phyloP scores from a whole-genome alignment of 2,329 filamentous ascomycete genomes.

The Periconia sp. region DNA sequence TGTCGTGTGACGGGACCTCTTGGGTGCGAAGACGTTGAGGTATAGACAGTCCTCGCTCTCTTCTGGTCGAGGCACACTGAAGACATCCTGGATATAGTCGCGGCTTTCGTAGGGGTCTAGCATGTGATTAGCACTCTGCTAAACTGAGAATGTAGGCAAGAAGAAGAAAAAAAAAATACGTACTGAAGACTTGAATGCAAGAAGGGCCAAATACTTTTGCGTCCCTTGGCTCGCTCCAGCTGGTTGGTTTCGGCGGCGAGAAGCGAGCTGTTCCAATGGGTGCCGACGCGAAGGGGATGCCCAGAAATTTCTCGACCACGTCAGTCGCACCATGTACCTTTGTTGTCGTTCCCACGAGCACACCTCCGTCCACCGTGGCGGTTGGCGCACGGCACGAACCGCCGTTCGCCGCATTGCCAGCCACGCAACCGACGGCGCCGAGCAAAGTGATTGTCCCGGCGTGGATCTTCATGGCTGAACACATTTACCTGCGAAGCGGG shows the following conservation, averaged over 20 bases:
- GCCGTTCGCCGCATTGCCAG: neutral
- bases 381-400: conserved; percentile 1
- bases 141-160: no score
- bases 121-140: neutral
- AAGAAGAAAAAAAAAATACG: neutral
- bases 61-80: conserved; percentile 15
- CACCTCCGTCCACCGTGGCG: conserved; percentile 6
- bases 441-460: conserved; percentile 3
- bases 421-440: conserved; percentile 2
- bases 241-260: conserved; percentile 9
- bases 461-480: conserved; percentile 9
- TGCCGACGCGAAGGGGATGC: conserved; percentile 11
- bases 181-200: conserved; percentile 12
- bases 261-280: conserved; percentile 7
- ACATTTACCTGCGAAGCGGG: no score
- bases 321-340: conserved; percentile 1
- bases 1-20: neutral
- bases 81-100: conserved; percentile 12
- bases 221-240: conserved; percentile 5
- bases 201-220: conserved; percentile 7
- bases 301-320: conserved; percentile 7
- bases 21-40: conserved; percentile 44
- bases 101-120: conserved; percentile 9
- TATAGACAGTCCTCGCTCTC: conserved; percentile 48
- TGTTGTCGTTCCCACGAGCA: conserved; percentile 8